These are phyloP conservation scores for Tolypocladium pustulatum DNA, from an alignment of 2,329 filamentous ascomycete species.

Conservation along the genomic window DNA sequence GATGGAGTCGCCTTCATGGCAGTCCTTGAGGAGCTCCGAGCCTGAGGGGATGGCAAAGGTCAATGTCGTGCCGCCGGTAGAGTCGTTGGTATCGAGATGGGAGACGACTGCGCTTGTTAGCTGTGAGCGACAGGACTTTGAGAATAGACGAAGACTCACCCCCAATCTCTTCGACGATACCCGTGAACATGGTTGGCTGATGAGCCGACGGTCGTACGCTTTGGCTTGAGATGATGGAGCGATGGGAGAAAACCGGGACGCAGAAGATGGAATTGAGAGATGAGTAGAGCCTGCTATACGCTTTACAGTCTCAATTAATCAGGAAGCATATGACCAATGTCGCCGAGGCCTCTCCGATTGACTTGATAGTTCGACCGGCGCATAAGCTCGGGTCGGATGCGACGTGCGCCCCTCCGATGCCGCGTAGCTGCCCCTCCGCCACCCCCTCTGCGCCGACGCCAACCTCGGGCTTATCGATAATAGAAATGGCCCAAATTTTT, in stretches of 20 bases:
- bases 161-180: conserved; percentile 85
- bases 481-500: conserved; percentile 16
- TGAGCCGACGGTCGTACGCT: conserved; percentile 2
- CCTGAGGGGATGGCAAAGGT: conserved; percentile 63
- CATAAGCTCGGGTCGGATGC: background rate
- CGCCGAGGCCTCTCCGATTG: background rate
- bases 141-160: conserved; percentile 44
- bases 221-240: background rate
- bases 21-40: conserved; percentile 71
- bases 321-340: no score
- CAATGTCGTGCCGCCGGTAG: conserved; percentile 78
- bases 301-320: no score
- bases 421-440: background rate
- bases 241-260: background rate
- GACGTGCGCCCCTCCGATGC: background rate
- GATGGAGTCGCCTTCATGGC: conserved; percentile 85
- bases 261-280: no score
- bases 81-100: conserved; percentile 68
- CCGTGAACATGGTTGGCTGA: conserved; percentile 69
- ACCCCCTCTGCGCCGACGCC: background rate
- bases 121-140: background rate
- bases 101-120: conserved; percentile 58
- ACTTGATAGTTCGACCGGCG: background rate
- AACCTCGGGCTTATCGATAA: conserved; percentile 19
- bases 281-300: no score